These are phyloP conservation scores for Teunomyces panamensis DNA, from an alignment of 805 yeast species.

Conservation along the genomic window DNA sequence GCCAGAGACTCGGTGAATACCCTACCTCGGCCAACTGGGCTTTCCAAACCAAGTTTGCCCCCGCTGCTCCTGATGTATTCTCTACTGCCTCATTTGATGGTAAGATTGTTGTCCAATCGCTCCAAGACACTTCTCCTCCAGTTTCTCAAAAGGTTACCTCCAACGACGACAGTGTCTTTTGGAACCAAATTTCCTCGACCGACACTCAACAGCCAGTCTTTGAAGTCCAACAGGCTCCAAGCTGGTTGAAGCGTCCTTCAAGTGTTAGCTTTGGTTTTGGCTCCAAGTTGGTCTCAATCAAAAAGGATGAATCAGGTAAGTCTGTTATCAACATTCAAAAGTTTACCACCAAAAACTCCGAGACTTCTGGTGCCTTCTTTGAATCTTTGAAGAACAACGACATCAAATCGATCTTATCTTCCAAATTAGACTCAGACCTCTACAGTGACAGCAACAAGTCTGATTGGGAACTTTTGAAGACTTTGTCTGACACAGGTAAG, in stretches of 20 bases:
- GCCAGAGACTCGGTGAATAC: constrained; percentile 74
- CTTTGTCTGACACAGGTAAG: constrained; percentile 50
- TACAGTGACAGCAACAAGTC: constrained; percentile 40
- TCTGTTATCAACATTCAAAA: constrained; percentile 44
- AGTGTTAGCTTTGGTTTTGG: constrained; percentile 91
- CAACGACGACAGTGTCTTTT: constrained; percentile 71
- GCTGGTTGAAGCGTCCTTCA: constrained; percentile 76
- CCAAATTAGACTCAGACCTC: constrained; percentile 43
- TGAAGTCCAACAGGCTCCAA: constrained; percentile 76
- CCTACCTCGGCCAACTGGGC: constrained; percentile 95
- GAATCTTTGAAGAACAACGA: constrained; percentile 57
- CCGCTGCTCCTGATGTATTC: constrained; percentile 81
- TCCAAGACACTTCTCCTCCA: constrained; percentile 80
- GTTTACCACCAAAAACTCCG: constrained; percentile 35
- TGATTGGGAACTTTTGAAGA: constrained; percentile 66
- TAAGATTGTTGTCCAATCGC: constrained; percentile 72
- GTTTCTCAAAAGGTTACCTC: constrained; percentile 41
- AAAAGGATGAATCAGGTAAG: constrained; percentile 37
- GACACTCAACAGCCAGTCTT: constrained; percentile 74
- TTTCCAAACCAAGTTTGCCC: constrained; percentile 85
- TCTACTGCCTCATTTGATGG: constrained; percentile 89
- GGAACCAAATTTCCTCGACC: constrained; percentile 71
- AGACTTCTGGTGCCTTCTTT: constrained; percentile 41
- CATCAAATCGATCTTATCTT: constrained; percentile 52
- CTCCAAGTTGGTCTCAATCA: constrained; percentile 70